Base-by-base conservation (phyloP, 139 green algal species). In the Chlorella sp. region DNA sequence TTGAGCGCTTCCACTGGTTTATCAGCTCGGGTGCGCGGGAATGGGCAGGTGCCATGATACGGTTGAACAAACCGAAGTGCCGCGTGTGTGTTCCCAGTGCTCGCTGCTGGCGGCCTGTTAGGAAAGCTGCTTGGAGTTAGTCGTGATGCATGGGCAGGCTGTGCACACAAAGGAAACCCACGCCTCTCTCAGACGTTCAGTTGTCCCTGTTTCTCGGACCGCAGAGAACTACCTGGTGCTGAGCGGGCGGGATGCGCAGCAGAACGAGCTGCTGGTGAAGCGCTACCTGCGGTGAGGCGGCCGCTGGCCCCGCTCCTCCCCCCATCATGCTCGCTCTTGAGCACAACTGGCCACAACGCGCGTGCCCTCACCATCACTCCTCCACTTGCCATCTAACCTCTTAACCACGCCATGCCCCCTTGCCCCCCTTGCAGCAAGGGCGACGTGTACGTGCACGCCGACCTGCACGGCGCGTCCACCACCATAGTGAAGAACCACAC, bases 211-310 rank as follows among this genome's bases (percentile, higher is more conserved):
- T n/a, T n/a, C n/a, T n/a, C n/a, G n/a, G n/a, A n/a, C n/a, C n/a
- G 34, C 60, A 83, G 96, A 99, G 87, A 98, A 98, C 90, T 98
- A 95, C 86, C 90, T 99, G 75, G 95, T 99, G 56, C 84, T 99
- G 32, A 92, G 80, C 69, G 97, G 96, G 1, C 86, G 95, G 0
- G 97, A 99, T 80, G 94, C 95, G 36, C 95, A 98, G 88, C 96
- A 99, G 90, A 99, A 99, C 87, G 96, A 99, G 89, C 88, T 98
- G 77, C 90, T 99, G 28, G 94, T 99, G 28, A 99, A 98, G 90
- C 87, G 90, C 19, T 93, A 96, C 87, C 48, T 93, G 76, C 54
- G 65, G 76, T 85, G 48, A 65, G 77, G 56, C 56, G 56, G 16
- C 22, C 56, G 56, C 9, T 65, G 56, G 22, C 22, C 56, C 28